Percentiles rank a stretch among this genome's conserved stretches.
These are phyloP conservation scores for Calonectria pseudoturangicola DNA, from an alignment of 2,329 filamentous ascomycete genomes.

Conservation along the genomic window DNA sequence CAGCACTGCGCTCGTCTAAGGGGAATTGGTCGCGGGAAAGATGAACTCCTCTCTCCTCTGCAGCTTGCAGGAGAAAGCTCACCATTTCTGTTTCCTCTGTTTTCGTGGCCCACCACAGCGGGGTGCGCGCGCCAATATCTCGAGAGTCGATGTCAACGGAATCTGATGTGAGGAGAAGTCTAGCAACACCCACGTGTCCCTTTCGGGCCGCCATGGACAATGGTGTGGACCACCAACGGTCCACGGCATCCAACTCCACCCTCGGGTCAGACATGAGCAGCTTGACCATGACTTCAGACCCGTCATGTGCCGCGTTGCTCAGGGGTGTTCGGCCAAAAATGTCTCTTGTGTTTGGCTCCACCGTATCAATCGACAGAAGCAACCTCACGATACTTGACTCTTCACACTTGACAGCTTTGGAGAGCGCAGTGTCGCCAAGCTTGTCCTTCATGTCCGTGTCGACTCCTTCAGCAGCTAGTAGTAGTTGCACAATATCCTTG, in stretches of 20 bases:
- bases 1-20: not conserved
- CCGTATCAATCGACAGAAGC: not conserved
- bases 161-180: not conserved
- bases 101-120: conserved; percentile 15
- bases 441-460: conserved; percentile 11
- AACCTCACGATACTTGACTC: not conserved
- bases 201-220: conserved; percentile 16
- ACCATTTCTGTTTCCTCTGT: not conserved
- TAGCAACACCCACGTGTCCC: not conserved
- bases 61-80: not conserved
- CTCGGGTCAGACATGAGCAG: not conserved
- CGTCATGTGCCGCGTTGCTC: not conserved
- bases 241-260: not conserved
- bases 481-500: not conserved
- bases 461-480: not conserved
- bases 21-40: not conserved
- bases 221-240: conserved; percentile 5
- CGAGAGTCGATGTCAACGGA: conserved; percentile 10
- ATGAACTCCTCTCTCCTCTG: not conserved
- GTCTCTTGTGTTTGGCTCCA: conserved; percentile 4
- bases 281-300: not conserved
- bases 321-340: conserved; percentile 5
- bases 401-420: not conserved
- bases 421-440: not conserved
- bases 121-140: conserved; percentile 4